These are phyloP conservation scores for Populus hybrid DNA, from an alignment of 441 rosid genomes.

Conservation along the genomic window DNA sequence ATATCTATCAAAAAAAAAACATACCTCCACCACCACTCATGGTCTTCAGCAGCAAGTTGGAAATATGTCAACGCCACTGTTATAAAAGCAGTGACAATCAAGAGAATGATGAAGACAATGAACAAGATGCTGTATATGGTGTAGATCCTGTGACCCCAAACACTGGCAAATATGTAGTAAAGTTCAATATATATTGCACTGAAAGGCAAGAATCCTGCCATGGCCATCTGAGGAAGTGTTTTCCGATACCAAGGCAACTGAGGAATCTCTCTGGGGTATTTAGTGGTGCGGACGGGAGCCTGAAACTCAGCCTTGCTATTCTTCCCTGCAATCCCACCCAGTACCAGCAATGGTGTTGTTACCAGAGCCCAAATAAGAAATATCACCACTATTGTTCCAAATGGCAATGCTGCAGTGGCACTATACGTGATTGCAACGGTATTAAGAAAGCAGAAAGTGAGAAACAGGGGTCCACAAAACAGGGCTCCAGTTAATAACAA, in stretches of 20 bases:
- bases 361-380: conserved; percentile 73
- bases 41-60: conserved; percentile 89
- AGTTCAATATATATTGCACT: conserved; percentile 86
- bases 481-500: conserved; percentile 68
- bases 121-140: conserved; percentile 81
- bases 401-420: conserved; percentile 73
- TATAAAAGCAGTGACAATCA: conserved; percentile 77
- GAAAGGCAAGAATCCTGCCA: conserved; percentile 82
- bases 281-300: conserved; percentile 79
- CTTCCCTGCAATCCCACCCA: conserved; percentile 89
- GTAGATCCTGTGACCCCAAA: conserved; percentile 85
- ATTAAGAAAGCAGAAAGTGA: conserved; percentile 78
- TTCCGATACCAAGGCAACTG: conserved; percentile 75
- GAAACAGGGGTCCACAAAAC: conserved; percentile 74
- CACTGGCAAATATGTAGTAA: conserved; percentile 79
- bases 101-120: conserved; percentile 73
- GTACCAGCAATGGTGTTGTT: conserved; percentile 68
- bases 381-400: conserved; percentile 74
- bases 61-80: conserved; percentile 76
- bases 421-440: conserved; percentile 72
- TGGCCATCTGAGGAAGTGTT: conserved; percentile 81
- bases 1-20: neutral
- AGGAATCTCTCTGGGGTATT: conserved; percentile 75
- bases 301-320: conserved; percentile 32
- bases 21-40: conserved; percentile 94